These are phyloP conservation scores for Scedosporium dehoogii DNA, from an alignment of 2,329 filamentous ascomycete species.

Conservation along the genomic window DNA sequence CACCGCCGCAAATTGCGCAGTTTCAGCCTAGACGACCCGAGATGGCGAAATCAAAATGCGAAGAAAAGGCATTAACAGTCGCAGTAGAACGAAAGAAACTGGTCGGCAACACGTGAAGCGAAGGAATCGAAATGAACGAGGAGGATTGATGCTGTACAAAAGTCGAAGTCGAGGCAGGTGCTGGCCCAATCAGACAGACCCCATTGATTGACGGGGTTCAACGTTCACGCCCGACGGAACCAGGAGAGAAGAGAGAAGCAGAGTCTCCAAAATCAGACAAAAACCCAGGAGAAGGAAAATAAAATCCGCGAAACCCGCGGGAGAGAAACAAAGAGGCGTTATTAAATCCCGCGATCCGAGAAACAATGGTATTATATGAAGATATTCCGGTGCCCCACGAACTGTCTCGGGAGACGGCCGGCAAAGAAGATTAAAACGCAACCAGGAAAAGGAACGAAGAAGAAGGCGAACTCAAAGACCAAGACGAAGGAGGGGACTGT, in stretches of 20 bases:
- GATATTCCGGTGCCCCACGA: neutral
- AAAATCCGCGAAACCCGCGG: neutral
- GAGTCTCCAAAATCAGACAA: too few species aligned
- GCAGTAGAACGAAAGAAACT: neutral
- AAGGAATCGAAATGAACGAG: neutral
- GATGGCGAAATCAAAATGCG: neutral
- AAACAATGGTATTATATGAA: conserved; percentile 1
- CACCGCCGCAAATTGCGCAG: neutral
- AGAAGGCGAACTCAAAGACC: neutral
- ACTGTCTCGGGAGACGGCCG: neutral
- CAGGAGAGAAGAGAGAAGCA: too few species aligned
- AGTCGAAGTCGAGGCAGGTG: too few species aligned
- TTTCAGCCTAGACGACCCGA: neutral
- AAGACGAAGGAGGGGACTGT: neutral
- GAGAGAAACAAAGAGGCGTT: neutral
- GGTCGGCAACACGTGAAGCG: neutral
- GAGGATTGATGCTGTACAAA: too few species aligned
- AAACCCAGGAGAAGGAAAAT: too few species aligned
- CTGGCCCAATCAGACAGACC: too few species aligned
- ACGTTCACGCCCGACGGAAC: too few species aligned
- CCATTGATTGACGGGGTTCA: too few species aligned
- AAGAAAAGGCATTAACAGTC: neutral
- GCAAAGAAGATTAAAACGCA: neutral
- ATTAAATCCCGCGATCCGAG: neutral
- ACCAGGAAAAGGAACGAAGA: neutral